Evolutionary conservation across 805 yeast genomes (phyloP).

Genomic region (Candida pseudoglaebosa): DNA sequence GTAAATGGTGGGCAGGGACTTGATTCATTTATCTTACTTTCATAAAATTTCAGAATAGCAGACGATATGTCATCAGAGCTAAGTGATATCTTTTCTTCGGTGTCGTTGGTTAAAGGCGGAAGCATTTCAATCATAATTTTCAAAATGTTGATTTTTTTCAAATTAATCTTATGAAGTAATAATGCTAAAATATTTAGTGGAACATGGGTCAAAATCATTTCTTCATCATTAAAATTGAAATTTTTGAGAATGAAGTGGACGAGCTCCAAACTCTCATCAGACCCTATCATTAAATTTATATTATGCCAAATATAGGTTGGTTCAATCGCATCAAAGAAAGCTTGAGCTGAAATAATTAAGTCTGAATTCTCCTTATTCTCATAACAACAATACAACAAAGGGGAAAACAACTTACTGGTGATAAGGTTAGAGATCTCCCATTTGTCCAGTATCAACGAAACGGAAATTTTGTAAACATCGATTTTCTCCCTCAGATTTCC

Average conservation of each 20-base stretch:
- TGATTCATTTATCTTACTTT: neutral
- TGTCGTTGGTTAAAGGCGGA: constrained; percentile 38
- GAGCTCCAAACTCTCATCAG: constrained; percentile 37
- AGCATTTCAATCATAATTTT: constrained; percentile 46
- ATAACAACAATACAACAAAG: constrained; percentile 52
- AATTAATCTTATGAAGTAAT: constrained; percentile 23
- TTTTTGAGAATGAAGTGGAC: constrained; percentile 56
- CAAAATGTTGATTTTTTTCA: constrained; percentile 38
- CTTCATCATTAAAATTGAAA: constrained; percentile 83
- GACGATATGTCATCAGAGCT: constrained; percentile 13
- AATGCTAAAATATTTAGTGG: constrained; percentile 62
- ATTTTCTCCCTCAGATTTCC: constrained; percentile 34
- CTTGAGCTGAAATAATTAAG: constrained; percentile 53
- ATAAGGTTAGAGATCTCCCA: constrained; percentile 89
- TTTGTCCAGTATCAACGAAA: constrained; percentile 73
- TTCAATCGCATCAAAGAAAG: constrained; percentile 85
- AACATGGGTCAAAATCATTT: constrained; percentile 69
- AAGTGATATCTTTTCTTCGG: neutral
- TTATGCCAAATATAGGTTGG: constrained; percentile 74
- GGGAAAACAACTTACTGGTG: constrained; percentile 66
- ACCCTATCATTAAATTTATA: constrained; percentile 42
- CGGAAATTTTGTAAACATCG: constrained; percentile 58
- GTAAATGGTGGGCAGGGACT: neutral
- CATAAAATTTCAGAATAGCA: constrained; percentile 17
- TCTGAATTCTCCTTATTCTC: constrained; percentile 30